phyloP scores from a whole-genome alignment of 1,284 basidiomycete genomes.

The Apiotrichum montevideense region DNA sequence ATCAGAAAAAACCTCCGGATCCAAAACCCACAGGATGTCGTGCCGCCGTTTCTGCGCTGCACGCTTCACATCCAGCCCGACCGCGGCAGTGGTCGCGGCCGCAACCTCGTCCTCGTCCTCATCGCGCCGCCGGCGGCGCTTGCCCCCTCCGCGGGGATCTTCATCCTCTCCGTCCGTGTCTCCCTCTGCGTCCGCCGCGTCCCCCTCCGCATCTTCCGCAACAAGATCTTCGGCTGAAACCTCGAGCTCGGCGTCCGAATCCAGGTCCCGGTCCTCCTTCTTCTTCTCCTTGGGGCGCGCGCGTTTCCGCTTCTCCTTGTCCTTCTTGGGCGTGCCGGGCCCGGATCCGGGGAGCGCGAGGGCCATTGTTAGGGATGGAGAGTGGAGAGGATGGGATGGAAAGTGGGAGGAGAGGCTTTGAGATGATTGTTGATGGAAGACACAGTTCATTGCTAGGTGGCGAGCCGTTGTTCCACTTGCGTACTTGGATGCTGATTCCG shows the following conservation, averaged over 20 bases:
- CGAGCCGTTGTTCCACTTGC: too few species aligned
- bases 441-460: too few species aligned
- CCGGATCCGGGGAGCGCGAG: constrained; percentile 13
- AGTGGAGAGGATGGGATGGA: not conserved
- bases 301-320: constrained; percentile 12
- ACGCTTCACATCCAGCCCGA: constrained; percentile 10
- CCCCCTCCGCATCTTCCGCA: constrained; percentile 6
- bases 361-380: constrained; percentile 8
- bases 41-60: constrained; percentile 12
- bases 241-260: constrained; percentile 19
- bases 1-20: not conserved
- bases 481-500: too few species aligned
- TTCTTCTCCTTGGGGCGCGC: constrained; percentile 7
- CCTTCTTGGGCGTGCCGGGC: constrained; percentile 6
- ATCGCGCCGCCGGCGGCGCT: not conserved
- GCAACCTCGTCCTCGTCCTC: constrained; percentile 20
- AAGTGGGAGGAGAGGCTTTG: not conserved
- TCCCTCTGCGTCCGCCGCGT: not conserved
- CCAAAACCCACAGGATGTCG: constrained; percentile 14
- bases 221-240: constrained; percentile 21
- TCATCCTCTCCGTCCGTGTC: constrained; percentile 24
- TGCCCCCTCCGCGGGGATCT: not conserved
- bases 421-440: not conserved
- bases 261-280: constrained; percentile 1
- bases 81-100: not conserved